Base-by-base conservation (phyloP, 495 filamentous ascomycete genomes). In the Hypoxylon intermedium region DNA sequence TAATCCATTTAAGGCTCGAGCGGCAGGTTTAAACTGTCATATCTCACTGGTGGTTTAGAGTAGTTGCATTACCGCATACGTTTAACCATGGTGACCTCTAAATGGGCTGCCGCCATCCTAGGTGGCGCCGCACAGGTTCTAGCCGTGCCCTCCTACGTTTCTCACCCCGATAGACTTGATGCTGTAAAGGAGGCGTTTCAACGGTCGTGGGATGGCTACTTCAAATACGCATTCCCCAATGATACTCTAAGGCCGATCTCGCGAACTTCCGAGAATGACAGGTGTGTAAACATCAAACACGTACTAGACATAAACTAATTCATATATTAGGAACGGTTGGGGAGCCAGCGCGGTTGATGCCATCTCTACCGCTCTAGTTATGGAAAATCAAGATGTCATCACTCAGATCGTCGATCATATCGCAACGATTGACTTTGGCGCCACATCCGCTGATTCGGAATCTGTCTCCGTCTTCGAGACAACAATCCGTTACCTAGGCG, bases 291-390 rank as follows among this genome's bases (percentile, higher is more conserved):
- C 31, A 45, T 20, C 18, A 23, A 15, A 13, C 0, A n/a, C 20
- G 42, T 65, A 24, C 52, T 42, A 3, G 58, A 26, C 19, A 21
- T 46, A 26, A 19, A 44, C 43, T 58, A 49, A 71, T 43, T 30
- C 0, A 18, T 16, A 4, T 7, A 34, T 4, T 28, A 91, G 91
- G 53, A 94, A 93, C 68, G 87, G 87, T 58, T 96, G 92, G 92
- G 92, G 92, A 9, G 91, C 92, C 36, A 89, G 83, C 34, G 89
- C 91, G 5, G 82, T 94, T 11, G 92, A 96, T 74, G 91, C 90
- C 9, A 75, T 96, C 24, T 88, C 83, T 53, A 96, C 92, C 0
- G 91, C 91, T 0, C 72, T 91, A 33, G 74, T 96, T 7, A 95
- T 95, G 90, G 77, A 78, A 36, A 81, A 90, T 18, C 74, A 77